Evolutionary conservation across 257 asterid species (phyloP).

Genomic region (Lantana camara): DNA sequence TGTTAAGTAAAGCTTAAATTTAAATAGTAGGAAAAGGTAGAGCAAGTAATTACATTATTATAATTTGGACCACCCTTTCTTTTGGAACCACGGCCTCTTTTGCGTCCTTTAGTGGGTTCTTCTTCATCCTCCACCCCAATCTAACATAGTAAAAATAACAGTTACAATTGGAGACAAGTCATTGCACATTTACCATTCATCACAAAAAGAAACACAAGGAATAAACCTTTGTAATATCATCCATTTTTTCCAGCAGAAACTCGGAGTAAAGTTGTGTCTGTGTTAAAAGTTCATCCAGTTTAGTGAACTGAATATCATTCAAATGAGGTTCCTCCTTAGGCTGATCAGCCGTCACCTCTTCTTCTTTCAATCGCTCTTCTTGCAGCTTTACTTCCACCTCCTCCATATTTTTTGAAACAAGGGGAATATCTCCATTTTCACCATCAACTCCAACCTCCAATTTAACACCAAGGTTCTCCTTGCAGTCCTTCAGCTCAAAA

Average conservation of each 20-base stretch:
- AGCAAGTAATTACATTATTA: constrained; percentile 52
- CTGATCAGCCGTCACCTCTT: constrained; percentile 34
- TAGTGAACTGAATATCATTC: constrained; percentile 70
- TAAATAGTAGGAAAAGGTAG: constrained; percentile 10
- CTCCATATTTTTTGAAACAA: constrained; percentile 51
- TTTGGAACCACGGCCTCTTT: constrained; percentile 76
- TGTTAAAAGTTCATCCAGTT: constrained; percentile 91
- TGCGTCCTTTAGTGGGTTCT: constrained; percentile 38
- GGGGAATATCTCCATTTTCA: constrained; percentile 44
- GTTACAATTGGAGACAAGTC: constrained; percentile 20
- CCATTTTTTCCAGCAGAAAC: constrained; percentile 96
- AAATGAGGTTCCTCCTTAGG: constrained; percentile 47
- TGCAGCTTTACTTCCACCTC: constrained; percentile 60
- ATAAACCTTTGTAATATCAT: constrained; percentile 72
- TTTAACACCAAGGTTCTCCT: constrained; percentile 38
- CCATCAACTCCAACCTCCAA: constrained; percentile 47
- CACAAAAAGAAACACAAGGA: background rate
- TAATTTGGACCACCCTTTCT: constrained; percentile 62
- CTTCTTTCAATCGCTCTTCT: constrained; percentile 63
- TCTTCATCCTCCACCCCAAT: constrained; percentile 55
- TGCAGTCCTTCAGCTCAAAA: constrained; percentile 54
- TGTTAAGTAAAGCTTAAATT: background rate
- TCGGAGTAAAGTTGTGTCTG: constrained; percentile 92
- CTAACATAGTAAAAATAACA: constrained; percentile 43
- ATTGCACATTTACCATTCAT: constrained; percentile 6